Evolutionary conservation across 805 yeast genomes (phyloP).

Genomic region (Candida arabinofermentans): DNA sequence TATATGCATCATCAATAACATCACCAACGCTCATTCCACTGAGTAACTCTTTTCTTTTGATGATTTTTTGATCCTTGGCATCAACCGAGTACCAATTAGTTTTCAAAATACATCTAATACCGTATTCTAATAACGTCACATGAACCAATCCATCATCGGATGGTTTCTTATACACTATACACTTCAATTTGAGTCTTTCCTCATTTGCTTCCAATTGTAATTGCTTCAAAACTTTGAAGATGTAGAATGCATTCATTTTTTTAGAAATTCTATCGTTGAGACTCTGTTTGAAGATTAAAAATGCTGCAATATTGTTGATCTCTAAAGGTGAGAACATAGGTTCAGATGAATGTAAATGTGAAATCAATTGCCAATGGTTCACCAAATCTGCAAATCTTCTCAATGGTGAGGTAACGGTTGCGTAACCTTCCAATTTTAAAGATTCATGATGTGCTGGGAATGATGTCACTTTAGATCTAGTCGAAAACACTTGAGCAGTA

Average conservation of each 20-base stretch:
- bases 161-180: slow-evolving; percentile 41
- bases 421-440: slow-evolving; percentile 58
- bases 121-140: slow-evolving; percentile 29
- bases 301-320: slow-evolving; percentile 36
- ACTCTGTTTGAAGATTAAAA: slow-evolving; percentile 42
- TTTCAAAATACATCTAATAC: slow-evolving; percentile 26
- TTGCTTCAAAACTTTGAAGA: slow-evolving; percentile 27
- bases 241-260: slow-evolving; percentile 27
- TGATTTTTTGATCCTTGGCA: slow-evolving; percentile 9
- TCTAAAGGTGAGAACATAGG: slow-evolving; percentile 31
- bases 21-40: slow-evolving; percentile 42
- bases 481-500: slow-evolving; percentile 41
- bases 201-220: slow-evolving; percentile 19
- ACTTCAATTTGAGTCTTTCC: slow-evolving; percentile 35
- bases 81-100: slow-evolving; percentile 27
- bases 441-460: slow-evolving; percentile 50
- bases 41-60: slow-evolving; percentile 16
- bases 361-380: slow-evolving; percentile 72
- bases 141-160: slow-evolving; percentile 32
- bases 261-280: slow-evolving; percentile 28
- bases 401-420: slow-evolving; percentile 85
- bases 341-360: slow-evolving; percentile 31
- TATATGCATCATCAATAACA: slow-evolving; percentile 33
- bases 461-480: slow-evolving; percentile 49
- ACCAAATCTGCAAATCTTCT: slow-evolving; percentile 78